Evolutionary conservation across 2,329 filamentous ascomycete species (phyloP).

Genomic region (Dactylellina sp.): DNA sequence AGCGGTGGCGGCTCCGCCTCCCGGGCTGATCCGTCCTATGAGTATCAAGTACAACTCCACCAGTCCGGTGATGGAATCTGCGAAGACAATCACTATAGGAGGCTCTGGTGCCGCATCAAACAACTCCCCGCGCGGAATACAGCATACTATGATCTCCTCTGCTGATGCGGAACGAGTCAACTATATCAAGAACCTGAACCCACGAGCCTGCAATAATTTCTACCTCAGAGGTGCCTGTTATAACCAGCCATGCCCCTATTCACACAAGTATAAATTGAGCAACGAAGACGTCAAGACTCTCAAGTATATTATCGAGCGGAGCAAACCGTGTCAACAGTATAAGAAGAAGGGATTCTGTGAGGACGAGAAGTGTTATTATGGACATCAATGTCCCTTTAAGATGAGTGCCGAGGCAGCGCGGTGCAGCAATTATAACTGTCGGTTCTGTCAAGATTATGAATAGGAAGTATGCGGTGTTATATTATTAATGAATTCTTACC

Average conservation of each 20-base stretch:
- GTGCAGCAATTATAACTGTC: conserved; percentile 49
- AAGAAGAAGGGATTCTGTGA: conserved; percentile 50
- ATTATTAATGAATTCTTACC: not conserved
- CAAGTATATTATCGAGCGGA: conserved; percentile 54
- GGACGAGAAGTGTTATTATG: conserved; percentile 56
- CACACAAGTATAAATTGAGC: conserved; percentile 51
- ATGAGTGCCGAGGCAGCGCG: conserved; percentile 11
- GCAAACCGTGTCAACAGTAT: conserved; percentile 49
- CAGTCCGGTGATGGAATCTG: conserved; percentile 25
- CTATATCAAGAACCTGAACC: conserved; percentile 51
- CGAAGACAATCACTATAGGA: conserved; percentile 35
- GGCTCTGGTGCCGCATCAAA: conserved; percentile 11
- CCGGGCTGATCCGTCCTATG: conserved; percentile 23
- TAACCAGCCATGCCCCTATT: conserved; percentile 44
- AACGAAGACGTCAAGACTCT: conserved; percentile 48
- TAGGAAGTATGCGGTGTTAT: not conserved
- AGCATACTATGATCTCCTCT: conserved; percentile 43
- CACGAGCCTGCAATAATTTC: conserved; percentile 50
- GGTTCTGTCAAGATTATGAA: conserved; percentile 44
- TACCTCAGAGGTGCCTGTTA: conserved; percentile 46
- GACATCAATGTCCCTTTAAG: conserved; percentile 53
- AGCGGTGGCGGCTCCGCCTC: conserved; percentile 21
- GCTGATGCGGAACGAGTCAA: conserved; percentile 47
- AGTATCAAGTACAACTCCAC: conserved; percentile 50
- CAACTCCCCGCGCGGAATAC: conserved; percentile 33